Evolutionary conservation across 192 early-diverging fungal species (phyloP).

Genomic region (Lobulomyces angularis): DNA sequence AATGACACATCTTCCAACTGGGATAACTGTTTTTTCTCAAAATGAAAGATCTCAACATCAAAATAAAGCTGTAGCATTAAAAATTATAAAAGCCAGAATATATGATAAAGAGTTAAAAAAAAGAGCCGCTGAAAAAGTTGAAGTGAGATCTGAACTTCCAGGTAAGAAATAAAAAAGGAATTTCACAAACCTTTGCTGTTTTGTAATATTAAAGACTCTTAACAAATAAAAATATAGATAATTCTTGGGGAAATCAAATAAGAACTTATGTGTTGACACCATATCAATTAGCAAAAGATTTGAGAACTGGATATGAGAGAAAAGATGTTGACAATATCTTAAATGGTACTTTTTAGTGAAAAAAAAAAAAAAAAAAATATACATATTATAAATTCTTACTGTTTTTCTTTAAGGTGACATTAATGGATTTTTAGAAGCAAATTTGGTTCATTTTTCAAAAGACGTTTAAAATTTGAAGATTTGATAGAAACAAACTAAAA

Average conservation of each 20-base stretch:
- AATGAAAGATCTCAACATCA: constrained; percentile 85
- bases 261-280: constrained; percentile 48
- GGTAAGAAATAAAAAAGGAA: too few relatives aligned
- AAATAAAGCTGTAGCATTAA: constrained; percentile 81
- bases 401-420: too few relatives aligned
- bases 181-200: too few relatives aligned
- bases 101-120: constrained; percentile 37
- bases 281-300: constrained; percentile 51
- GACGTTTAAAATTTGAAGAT: too few relatives aligned
- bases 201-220: too few relatives aligned
- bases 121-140: constrained; percentile 29
- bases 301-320: constrained; percentile 29
- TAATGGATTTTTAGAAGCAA: too few relatives aligned
- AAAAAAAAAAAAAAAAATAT: too few relatives aligned
- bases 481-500: too few relatives aligned
- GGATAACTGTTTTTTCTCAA: constrained; percentile 67
- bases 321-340: constrained; percentile 32
- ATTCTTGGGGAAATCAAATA: constrained; percentile 47
- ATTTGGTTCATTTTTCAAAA: too few relatives aligned
- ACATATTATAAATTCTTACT: too few relatives aligned
- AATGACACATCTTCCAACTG: constrained; percentile 85
- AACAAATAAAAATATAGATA: constrained; percentile 26
- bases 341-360: too few relatives aligned
- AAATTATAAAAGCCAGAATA: constrained; percentile 65
- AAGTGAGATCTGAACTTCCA: background rate